Percentiles rank a stretch among this genome's conserved stretches.
Evolutionary conservation across 2,329 filamentous ascomycete genomes (phyloP).

Genomic region (Aspergillus jensenii): DNA sequence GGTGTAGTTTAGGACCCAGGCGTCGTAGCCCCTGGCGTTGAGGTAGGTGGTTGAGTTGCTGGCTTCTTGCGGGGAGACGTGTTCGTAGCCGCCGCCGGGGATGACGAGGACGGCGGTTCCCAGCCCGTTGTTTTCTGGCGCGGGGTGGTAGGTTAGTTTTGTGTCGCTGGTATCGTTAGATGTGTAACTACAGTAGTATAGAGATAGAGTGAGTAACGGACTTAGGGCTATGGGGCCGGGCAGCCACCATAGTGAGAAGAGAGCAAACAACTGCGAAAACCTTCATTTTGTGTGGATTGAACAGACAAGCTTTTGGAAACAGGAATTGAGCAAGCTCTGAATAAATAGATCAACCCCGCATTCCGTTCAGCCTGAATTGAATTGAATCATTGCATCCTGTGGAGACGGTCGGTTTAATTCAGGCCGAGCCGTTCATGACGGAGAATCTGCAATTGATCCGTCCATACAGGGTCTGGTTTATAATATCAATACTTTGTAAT

Average conservation of each 20-base stretch:
- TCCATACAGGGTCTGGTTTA: too few species aligned
- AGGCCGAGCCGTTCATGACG: not conserved
- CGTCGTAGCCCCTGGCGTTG: slow-evolving; percentile 1
- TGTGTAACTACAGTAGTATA: not conserved
- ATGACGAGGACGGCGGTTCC: slow-evolving; percentile 1
- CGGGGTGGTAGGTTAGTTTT: slow-evolving; percentile 1
- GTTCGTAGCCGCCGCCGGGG: slow-evolving; percentile 4
- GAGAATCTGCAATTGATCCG: too few species aligned
- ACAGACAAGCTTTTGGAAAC: not conserved
- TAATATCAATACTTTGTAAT: too few species aligned
- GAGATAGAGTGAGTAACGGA: not conserved
- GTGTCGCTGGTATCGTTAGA: not conserved
- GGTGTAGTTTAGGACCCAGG: slow-evolving; percentile 2
- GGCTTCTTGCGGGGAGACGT: not conserved
- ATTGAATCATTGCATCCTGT: not conserved
- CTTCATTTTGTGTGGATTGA: too few species aligned
- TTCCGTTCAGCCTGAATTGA: too few species aligned
- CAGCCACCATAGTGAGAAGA: too few species aligned
- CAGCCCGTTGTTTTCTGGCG: not conserved
- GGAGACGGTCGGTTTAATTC: slow-evolving; percentile 1
- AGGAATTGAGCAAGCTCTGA: not conserved
- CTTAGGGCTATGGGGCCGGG: not conserved
- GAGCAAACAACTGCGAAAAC: too few species aligned
- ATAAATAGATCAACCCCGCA: not conserved
- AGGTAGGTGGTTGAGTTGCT: not conserved